Percentiles rank a stretch among this genome's conserved stretches.
Evolutionary conservation across 129 eudicot genomes (phyloP).

Genomic region (Arctium lappa): DNA sequence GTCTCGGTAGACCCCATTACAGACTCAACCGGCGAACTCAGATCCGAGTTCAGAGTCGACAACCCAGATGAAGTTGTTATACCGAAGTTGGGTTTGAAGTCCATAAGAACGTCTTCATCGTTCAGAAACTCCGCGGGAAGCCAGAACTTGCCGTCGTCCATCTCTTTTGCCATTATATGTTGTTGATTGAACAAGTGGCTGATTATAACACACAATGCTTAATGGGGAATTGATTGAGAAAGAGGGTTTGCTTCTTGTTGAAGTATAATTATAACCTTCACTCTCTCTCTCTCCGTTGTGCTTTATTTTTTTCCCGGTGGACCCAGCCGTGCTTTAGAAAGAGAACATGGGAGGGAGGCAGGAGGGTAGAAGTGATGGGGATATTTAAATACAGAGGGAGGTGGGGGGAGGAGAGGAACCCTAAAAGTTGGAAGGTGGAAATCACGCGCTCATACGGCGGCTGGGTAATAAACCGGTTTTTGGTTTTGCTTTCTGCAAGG

Average conservation of each 20-base stretch:
- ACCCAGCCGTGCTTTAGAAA: neutral
- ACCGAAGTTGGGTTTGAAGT: neutral
- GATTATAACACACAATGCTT: neutral
- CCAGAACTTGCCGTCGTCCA: constrained; percentile 73
- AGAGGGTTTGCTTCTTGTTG: constrained; percentile 32
- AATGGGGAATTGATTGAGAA: neutral
- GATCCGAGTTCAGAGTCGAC: constrained; percentile 41
- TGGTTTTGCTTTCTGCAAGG: neutral
- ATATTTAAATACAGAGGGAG: neutral
- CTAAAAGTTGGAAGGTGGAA: neutral
- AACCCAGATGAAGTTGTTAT: neutral
- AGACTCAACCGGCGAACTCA: constrained; percentile 65
- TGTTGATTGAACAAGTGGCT: neutral
- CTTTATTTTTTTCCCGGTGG: constrained; percentile 13
- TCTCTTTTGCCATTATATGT: constrained; percentile 37
- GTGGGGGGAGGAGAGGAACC: neutral
- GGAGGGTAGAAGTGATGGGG: constrained; percentile 10
- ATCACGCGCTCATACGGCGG: constrained; percentile 15
- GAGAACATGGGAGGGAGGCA: neutral
- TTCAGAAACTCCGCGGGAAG: constrained; percentile 70
- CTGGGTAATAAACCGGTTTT: constrained; percentile 7
- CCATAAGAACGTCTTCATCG: constrained; percentile 46
- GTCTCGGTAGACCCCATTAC: constrained; percentile 57
- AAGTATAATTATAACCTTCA: constrained; percentile 23
- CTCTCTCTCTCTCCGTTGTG: neutral